phyloP scores from a whole-genome alignment of 441 rosid genomes.

The Gossypium aridum region DNA sequence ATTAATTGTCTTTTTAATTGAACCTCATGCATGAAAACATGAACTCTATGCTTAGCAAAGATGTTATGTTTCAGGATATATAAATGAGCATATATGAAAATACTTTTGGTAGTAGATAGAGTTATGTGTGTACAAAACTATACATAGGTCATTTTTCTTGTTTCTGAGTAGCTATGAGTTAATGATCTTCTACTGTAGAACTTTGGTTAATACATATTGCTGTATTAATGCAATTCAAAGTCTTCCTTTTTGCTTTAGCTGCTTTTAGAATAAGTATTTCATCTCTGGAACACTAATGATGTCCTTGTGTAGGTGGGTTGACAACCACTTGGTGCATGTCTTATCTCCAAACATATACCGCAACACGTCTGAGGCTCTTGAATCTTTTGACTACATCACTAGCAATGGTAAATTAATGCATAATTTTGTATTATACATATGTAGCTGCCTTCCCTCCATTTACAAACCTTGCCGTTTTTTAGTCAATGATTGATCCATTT shows the following conservation, averaged over 20 bases:
- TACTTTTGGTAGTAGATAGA: background rate
- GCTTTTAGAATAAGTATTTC: background rate
- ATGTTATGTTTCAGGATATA: background rate
- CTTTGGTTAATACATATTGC: background rate
- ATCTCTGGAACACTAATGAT: slow-evolving; percentile 9
- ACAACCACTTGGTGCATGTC: slow-evolving; percentile 66
- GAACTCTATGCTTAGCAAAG: background rate
- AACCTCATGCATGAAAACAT: background rate
- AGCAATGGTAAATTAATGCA: slow-evolving; percentile 42
- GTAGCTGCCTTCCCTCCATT: background rate
- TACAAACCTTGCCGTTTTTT: background rate
- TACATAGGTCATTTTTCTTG: background rate
- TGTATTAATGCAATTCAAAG: background rate
- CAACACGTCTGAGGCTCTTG: slow-evolving; percentile 56
- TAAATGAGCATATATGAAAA: background rate
- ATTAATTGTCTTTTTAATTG: background rate
- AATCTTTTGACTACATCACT: slow-evolving; percentile 66
- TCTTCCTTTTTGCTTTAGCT: background rate
- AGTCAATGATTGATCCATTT: background rate
- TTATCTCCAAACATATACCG: slow-evolving; percentile 71
- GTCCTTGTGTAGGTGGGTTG: slow-evolving; percentile 55
- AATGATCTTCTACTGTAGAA: background rate
- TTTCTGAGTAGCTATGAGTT: background rate
- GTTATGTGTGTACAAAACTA: background rate
- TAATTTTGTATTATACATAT: background rate